phyloP scores from a whole-genome alignment of 225 moss, liverwort and hornwort species.

The Pleurozium schreberi region DNA sequence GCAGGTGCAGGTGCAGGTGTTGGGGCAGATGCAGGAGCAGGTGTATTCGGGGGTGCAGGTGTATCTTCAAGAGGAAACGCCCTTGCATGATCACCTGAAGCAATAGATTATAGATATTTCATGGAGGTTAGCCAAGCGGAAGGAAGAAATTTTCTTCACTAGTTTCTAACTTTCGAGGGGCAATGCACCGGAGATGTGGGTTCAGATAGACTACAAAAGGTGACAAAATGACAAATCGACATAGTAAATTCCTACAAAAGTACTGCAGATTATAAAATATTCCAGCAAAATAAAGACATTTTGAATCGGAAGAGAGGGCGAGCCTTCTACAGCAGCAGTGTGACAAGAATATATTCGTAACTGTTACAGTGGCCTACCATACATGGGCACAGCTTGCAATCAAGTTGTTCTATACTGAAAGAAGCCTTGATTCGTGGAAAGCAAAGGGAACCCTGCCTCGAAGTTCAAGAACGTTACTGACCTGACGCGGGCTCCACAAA shows the following conservation, averaged over 20 bases:
- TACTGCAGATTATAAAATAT: not conserved
- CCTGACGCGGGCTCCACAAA: not conserved
- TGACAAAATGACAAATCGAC: not conserved
- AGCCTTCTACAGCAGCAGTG: not conserved
- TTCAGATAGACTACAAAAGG: not conserved
- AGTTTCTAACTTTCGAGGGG: not conserved
- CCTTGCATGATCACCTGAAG: not conserved
- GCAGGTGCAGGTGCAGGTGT: not conserved
- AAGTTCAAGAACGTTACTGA: not conserved
- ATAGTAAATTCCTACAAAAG: too few relatives aligned
- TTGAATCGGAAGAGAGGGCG: not conserved
- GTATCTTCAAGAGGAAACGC: slow-evolving; percentile 17
- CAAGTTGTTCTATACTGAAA: too few relatives aligned
- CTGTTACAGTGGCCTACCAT: not conserved
- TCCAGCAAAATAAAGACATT: too few relatives aligned
- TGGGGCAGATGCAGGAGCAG: too few relatives aligned
- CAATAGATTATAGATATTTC: not conserved
- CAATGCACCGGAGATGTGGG: not conserved
- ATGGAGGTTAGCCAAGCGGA: too few relatives aligned
- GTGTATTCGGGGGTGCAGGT: not conserved
- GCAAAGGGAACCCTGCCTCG: not conserved
- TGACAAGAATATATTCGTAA: not conserved
- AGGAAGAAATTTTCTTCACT: not conserved
- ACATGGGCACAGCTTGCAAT: too few relatives aligned
- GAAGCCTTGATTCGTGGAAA: not conserved